These are phyloP conservation scores for Phytophthora pinifolia DNA, from an alignment of 352 stramenopile species.

Conservation along the genomic window DNA sequence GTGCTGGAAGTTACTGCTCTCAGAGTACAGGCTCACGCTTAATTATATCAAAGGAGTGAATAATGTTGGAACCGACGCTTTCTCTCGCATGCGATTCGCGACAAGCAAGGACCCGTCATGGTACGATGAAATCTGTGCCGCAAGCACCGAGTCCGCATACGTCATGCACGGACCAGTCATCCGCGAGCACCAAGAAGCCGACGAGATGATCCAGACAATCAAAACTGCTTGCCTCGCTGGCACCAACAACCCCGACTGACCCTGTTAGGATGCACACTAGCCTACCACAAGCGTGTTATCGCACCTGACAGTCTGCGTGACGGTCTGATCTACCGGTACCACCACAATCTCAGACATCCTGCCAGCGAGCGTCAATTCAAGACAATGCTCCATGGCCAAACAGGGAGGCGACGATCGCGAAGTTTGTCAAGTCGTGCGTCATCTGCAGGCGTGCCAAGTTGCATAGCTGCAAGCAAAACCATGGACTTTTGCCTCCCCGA, in stretches of 20 bases:
- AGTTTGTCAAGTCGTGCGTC: too few relatives aligned
- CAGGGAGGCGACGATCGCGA: too few relatives aligned
- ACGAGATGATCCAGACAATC: constrained; percentile 2
- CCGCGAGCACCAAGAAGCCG: constrained; percentile 3
- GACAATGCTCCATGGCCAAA: background rate
- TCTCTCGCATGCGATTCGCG: too few relatives aligned
- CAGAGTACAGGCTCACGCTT: too few relatives aligned
- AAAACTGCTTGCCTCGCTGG: constrained; percentile 3
- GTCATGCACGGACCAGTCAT: constrained; percentile 10
- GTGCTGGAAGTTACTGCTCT: too few relatives aligned
- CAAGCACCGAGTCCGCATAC: background rate
- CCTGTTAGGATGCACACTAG: constrained; percentile 1
- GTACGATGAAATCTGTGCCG: background rate
- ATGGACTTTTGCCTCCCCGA: too few relatives aligned
- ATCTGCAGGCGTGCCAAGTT: too few relatives aligned
- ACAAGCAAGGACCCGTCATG: too few relatives aligned
- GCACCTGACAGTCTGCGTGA: background rate
- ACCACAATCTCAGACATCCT: background rate
- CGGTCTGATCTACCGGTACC: constrained; percentile 5
- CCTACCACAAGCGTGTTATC: constrained; percentile 5
- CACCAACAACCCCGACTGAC: constrained; percentile 14
- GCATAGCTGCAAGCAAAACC: too few relatives aligned
- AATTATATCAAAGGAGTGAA: too few relatives aligned
- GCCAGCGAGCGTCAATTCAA: background rate
- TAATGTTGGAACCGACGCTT: too few relatives aligned